A percentile compares a stretch with the other conserved stretches of the same genome.
Evolutionary conservation across 108 stramenopile species (phyloP).

Genomic region (Seminavis robusta): DNA sequence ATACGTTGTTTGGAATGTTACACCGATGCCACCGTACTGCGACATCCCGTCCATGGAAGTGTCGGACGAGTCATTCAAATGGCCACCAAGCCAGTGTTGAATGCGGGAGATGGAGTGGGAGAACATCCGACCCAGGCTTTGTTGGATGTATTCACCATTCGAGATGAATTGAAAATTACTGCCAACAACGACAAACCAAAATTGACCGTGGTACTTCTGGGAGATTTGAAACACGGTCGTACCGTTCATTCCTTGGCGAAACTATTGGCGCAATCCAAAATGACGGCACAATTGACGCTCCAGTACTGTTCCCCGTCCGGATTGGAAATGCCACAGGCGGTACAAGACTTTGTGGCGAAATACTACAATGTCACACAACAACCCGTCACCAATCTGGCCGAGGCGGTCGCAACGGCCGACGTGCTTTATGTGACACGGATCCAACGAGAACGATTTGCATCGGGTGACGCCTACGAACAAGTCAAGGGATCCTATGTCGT

Average conservation of each 20-base stretch:
- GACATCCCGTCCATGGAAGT: slow-evolving; percentile 77
- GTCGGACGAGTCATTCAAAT: slow-evolving; percentile 29
- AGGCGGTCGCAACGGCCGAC: slow-evolving; percentile 70
- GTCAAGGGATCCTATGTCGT: slow-evolving; percentile 89
- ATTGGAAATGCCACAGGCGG: slow-evolving; percentile 81
- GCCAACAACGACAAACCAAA: slow-evolving; percentile 25
- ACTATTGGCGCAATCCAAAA: slow-evolving; percentile 66
- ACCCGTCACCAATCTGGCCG: slow-evolving; percentile 36
- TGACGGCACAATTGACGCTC: slow-evolving; percentile 44
- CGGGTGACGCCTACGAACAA: slow-evolving; percentile 70
- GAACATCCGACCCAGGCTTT: slow-evolving; percentile 99
- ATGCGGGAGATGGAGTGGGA: slow-evolving; percentile 97
- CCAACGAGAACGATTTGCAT: slow-evolving; percentile 93
- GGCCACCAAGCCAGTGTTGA: slow-evolving; percentile 73
- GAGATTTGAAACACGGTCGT: slow-evolving; percentile 96
- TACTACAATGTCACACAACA: slow-evolving; percentile 54
- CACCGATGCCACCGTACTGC: slow-evolving; percentile 86
- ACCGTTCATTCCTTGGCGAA: slow-evolving; percentile 95
- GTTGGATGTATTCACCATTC: slow-evolving; percentile 94
- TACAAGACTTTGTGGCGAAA: slow-evolving; percentile 65
- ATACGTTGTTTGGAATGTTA: slow-evolving; percentile 89
- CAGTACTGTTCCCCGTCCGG: slow-evolving; percentile 83
- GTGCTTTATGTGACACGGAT: slow-evolving; percentile 96
- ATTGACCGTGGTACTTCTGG: slow-evolving; percentile 72
- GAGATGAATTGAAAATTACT: slow-evolving; percentile 63